These are phyloP conservation scores for Turnera subulata DNA, from an alignment of 345 rosid genomes.

Conservation along the genomic window DNA sequence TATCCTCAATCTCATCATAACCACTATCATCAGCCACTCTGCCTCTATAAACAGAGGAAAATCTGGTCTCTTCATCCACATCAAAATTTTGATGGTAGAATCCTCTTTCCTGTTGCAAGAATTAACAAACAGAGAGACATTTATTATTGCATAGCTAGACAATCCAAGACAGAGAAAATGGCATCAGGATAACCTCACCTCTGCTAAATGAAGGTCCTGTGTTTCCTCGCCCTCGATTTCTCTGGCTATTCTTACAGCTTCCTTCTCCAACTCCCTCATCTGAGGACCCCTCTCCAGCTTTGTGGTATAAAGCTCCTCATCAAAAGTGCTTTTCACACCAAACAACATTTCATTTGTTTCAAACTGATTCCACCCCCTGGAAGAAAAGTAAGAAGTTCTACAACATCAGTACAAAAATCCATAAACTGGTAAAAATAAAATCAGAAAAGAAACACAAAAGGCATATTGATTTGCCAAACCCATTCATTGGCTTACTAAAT, in stretches of 20 bases:
- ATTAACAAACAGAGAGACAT: conserved; percentile 12
- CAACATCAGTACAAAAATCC: no score
- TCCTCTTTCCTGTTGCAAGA: conserved; percentile 78
- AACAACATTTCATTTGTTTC: conserved; percentile 63
- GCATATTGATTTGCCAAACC: no score
- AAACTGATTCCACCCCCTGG: conserved; percentile 84
- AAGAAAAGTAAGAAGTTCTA: not conserved
- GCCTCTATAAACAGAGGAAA: conserved; percentile 68
- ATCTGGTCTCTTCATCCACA: conserved; percentile 81
- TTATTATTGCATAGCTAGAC: conserved; percentile 6
- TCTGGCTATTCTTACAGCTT: conserved; percentile 78
- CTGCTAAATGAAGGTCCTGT: conserved; percentile 82
- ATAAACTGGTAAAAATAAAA: no score
- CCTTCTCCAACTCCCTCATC: conserved; percentile 58
- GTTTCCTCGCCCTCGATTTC: conserved; percentile 94
- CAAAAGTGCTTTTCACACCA: conserved; percentile 85
- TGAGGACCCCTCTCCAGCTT: conserved; percentile 67
- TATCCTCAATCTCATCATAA: conserved; percentile 61
- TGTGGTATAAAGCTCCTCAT: conserved; percentile 90
- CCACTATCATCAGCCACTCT: conserved; percentile 67
- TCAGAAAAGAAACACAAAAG: no score
- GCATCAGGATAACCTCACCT: conserved; percentile 41
- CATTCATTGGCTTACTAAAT: no score
- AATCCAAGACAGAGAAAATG: conserved; percentile 10
- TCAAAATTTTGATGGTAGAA: conserved; percentile 47